phyloP scores from a whole-genome alignment of 306 rosid species.

The Cucurbita moschata region DNA sequence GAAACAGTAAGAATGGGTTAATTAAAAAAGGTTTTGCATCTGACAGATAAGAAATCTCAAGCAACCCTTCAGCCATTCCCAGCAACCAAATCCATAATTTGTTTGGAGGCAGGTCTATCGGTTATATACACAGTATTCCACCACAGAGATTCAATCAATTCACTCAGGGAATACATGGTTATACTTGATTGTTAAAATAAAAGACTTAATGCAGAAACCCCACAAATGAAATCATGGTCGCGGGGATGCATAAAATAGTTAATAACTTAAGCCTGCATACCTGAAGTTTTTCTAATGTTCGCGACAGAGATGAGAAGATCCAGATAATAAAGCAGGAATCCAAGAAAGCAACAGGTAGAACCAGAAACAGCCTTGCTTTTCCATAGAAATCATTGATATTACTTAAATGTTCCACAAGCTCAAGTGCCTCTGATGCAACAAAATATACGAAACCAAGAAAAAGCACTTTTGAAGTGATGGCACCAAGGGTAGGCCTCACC shows the following conservation, averaged over 20 bases:
- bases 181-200: background rate
- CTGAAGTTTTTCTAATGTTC: slow-evolving; percentile 87
- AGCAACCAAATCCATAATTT: background rate
- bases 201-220: background rate
- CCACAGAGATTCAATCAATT: background rate
- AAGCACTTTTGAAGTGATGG: slow-evolving; percentile 38
- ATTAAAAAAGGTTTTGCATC: background rate
- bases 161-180: background rate
- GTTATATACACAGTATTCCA: background rate
- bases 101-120: background rate
- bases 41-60: background rate
- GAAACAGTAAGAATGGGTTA: slow-evolving; percentile 6
- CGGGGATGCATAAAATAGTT: background rate
- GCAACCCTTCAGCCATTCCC: slow-evolving; percentile 20
- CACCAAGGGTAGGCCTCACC: slow-evolving; percentile 74
- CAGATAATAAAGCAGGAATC: slow-evolving; percentile 75
- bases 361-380: slow-evolving; percentile 55
- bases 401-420: slow-evolving; percentile 77
- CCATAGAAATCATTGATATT: slow-evolving; percentile 82
- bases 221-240: background rate
- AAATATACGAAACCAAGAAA: slow-evolving; percentile 58
- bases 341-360: slow-evolving; percentile 75
- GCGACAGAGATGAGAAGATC: slow-evolving; percentile 84
- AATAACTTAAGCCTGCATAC: slow-evolving; percentile 15
- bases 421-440: slow-evolving; percentile 67